Base-by-base conservation (phyloP, 306 rosid species). In the Astragalus glycyphyllos region DNA sequence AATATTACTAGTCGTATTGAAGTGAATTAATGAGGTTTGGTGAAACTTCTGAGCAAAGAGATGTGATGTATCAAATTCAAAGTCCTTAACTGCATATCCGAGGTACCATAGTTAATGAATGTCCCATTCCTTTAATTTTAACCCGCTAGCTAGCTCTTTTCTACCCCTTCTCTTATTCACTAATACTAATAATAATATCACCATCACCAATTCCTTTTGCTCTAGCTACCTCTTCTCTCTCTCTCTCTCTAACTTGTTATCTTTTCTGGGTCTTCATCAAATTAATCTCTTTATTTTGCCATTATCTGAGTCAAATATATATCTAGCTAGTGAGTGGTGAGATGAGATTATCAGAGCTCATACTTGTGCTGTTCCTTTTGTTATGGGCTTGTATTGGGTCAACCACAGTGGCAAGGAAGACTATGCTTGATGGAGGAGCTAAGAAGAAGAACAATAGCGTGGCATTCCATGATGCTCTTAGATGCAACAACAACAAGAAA, bases 1-100 rank as follows among this genome's bases (percentile, higher is more conserved):
- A 44, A 44, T 17, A 57, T 74, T 66, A 9, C 11, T 57, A 5
- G 5, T 42, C 29, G 83, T 77, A 78, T 79, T 74, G 26, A 80
- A 58, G 77, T 58, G 67, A 81, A 82, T 90, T 84, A 90, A 83
- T 86, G 85, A 74, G 79, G 95, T 85, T 90, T 77, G 97, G 94
- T 90, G 92, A 75, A 78, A 51, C 60, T 67, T 82, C 82, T 81
- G 84, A 77, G 59, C 68, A 58, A 59, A 65, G 70, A 72, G 92
- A 84, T 86, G 85, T 86, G 90, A 88, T 81, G 86, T 81, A 64
- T 84, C 88, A 60, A 75, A 77, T 77, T 84, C 79, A 47, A 75
- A 77, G 81, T 84, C 79, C 77, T 82, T 83, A 77, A 65, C 86
- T 82, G 86, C 84, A 81, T 76, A 88, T 86, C 87, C 80, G 73